Evolutionary conservation across 2,329 filamentous ascomycete species (phyloP), one percentile per base, ranked within the genome.

Genomic region (Fusarium vanettenii): DNA sequence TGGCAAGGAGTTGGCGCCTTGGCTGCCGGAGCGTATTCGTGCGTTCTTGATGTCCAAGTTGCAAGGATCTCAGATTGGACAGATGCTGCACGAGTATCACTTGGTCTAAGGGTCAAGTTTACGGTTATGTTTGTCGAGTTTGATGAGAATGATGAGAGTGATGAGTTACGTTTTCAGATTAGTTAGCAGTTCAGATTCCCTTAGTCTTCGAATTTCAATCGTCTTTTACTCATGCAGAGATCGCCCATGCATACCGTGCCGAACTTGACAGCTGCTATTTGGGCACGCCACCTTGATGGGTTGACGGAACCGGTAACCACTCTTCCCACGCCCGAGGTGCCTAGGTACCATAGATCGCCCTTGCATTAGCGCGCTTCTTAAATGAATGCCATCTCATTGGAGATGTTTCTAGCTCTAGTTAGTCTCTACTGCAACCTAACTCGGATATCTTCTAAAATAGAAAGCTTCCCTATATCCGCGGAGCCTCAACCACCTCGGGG

Each of bases 51-150:
- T 70, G 14, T 20, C 63, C 20, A 67, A 52, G 55, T 50, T 72
- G 60, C 60, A 55, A 18, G 63, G 20, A 45, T 67, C 67, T 33
- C 70, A 70, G 60, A 62, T 72, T 65, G 70, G 70, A 16, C 55
- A 64, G 59, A 16, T 72, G 45, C 25, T 72, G 45, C 63, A 72
- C 20, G 64, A 72, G 37, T 57, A 70, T 64, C 63, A 72, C 25
- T 57, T 72, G 57, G 55, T 72, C 14, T 72, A 39, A 33, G 14
- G 18, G 27, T 5, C 10, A 8, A 9, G 27, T 55, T 31, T 6
- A 25, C 10, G 10, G 5, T 52, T 1, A 29, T 52, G 16, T 52
- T n/a, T 52, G 48, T 29, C 16, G 48, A 52, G 48, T 52, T 52
- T 52, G 25, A 50, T 50, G 45, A 52, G 48, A 52, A 9, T 52